Evolutionary conservation across 768 basidiomycete genomes (phyloP), one percentile per base, ranked within the genome.

Genomic region (Solioccasus polychromus): DNA sequence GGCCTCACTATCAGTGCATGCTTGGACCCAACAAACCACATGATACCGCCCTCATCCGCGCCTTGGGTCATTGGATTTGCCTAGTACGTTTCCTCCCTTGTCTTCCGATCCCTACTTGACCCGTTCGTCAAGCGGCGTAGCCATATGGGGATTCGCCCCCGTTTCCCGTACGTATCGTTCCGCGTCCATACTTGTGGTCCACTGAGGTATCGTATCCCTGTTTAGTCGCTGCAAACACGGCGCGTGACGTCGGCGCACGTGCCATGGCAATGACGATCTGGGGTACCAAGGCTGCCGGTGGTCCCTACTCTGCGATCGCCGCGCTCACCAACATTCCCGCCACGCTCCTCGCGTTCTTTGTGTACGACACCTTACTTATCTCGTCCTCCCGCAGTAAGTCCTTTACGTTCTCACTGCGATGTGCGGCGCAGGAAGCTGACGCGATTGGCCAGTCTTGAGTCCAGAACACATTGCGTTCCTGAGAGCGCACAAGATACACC

Each of bases 251-350:
- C 34, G 85, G 84, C 17, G 80, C 74, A 4, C 77, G 84, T 14
- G 49, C 86, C n/a, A 74, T 76, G 52, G 77, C 73, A 1, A 58
- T 88, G 63, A 71, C 80, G 4, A 75, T 85, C 44, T 86, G 79
- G 74, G 84, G 84, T 17, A 56, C 26, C 2, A 55, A 60, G 51
- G 81, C 80, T 24, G 61, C 63, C 24, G 83, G 82, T 30, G 76
- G 75, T 15, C 51, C 57, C 6, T 86, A 85, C 55, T 75, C 79
- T 2, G 85, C 82, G 9, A 75, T 85, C 39, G 59, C 83, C 2
- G 79, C 84, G 2, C 71, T 85, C 25, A 78, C 79, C 4, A 85
- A 82, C 52, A 80, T 85, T 53, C 81, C 80, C 3, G 80, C 82
- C 3, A 85, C 75, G 12, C 41, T 83, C 23, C 62, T 82, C 38